Conservation (phyloP, 2,329 filamentous ascomycete genomes). For the Zymoseptoria brevis region DNA sequence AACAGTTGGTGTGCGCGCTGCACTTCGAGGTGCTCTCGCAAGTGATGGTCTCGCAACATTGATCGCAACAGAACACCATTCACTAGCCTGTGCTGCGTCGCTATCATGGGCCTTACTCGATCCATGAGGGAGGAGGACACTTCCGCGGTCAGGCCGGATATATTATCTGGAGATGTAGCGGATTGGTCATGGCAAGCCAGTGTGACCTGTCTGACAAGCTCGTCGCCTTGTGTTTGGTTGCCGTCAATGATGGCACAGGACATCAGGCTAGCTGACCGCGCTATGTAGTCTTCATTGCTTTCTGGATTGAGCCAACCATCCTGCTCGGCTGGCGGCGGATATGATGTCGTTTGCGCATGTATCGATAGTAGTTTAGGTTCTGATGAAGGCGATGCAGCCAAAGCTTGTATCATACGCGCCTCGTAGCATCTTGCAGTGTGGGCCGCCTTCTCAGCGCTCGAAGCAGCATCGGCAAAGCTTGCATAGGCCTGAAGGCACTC, state of each 20-base stretch:
- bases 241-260: neutral
- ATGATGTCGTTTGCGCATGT: neutral
- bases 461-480: neutral
- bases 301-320: neutral
- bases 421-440: neutral
- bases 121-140: constrained; percentile 10
- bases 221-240: neutral
- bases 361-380: neutral
- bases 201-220: neutral
- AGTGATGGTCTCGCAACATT: constrained; percentile 64
- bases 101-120: constrained; percentile 50
- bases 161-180: neutral
- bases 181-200: neutral
- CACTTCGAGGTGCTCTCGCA: constrained; percentile 64
- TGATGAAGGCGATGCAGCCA: neutral
- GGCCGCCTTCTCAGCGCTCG: neutral
- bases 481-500: neutral
- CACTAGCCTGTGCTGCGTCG: constrained; percentile 66
- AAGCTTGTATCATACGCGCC: neutral
- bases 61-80: constrained; percentile 69
- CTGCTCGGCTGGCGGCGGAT: neutral
- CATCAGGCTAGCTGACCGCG: constrained; percentile 5
- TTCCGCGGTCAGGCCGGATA: neutral
- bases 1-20: constrained; percentile 77
- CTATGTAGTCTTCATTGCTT: constrained; percentile 2